Percentiles rank a stretch among this genome's conserved stretches.
Conservation (phyloP, 495 filamentous ascomycete species). For the Trichoderma reesei region DNA sequence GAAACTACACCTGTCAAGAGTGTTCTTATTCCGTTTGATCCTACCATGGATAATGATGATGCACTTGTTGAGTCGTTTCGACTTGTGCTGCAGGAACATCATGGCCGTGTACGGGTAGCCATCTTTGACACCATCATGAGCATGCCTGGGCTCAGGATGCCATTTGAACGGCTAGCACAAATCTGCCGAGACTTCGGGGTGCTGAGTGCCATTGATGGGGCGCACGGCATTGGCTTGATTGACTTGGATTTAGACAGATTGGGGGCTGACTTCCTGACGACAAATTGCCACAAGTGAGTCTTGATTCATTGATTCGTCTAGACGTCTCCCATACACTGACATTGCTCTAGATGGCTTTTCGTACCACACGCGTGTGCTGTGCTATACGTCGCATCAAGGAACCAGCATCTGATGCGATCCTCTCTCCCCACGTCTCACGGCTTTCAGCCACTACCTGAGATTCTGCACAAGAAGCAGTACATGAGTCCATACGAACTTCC, state of each 20-base stretch:
- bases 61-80: conserved; percentile 26
- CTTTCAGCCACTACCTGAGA: conserved; percentile 21
- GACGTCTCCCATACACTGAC: not conserved
- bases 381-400: conserved; percentile 60
- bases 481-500: not conserved
- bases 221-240: conserved; percentile 67
- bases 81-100: conserved; percentile 29
- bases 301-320: conserved; percentile 30
- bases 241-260: conserved; percentile 48
- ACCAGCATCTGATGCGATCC: conserved; percentile 60
- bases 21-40: conserved; percentile 31
- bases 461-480: not conserved
- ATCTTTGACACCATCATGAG: conserved; percentile 69
- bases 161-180: conserved; percentile 54
- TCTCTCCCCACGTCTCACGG: conserved; percentile 60
- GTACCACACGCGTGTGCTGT: conserved; percentile 66
- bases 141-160: conserved; percentile 62
- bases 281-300: conserved; percentile 78
- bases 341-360: conserved; percentile 61
- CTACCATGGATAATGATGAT: conserved; percentile 43
- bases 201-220: conserved; percentile 52
- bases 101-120: conserved; percentile 42
- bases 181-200: conserved; percentile 53
- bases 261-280: conserved; percentile 67
- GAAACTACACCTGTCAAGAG: conserved; percentile 38